Conservation (phyloP, 129 eudicot genomes). For the Apium graveolens region DNA sequence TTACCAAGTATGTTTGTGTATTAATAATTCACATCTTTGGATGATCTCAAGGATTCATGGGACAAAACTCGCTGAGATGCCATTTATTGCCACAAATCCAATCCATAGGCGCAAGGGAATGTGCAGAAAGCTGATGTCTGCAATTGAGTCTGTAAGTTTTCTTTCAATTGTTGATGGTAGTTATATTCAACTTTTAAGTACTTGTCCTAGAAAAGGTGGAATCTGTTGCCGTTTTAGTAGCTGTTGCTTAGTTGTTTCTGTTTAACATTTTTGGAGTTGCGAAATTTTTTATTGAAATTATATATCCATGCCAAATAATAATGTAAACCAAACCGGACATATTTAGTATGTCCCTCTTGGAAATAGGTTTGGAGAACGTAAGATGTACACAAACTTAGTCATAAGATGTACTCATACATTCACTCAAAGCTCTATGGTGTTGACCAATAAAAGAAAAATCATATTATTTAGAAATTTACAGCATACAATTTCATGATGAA, state of each 20-base stretch:
- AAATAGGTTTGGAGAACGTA: not conserved
- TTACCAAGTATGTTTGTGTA: not conserved
- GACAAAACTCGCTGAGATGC: conserved; percentile 55
- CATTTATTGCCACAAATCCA: conserved; percentile 51
- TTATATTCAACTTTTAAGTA: not conserved
- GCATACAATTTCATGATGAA: not conserved
- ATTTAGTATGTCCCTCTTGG: not conserved
- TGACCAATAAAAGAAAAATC: not conserved
- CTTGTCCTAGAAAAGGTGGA: not conserved
- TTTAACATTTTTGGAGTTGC: not conserved
- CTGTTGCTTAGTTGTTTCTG: not conserved
- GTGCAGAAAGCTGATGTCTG: conserved; percentile 38
- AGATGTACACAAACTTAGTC: not conserved
- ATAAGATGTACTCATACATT: not conserved
- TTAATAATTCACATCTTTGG: conserved; percentile 4
- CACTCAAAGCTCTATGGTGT: not conserved
- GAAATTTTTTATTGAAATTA: not conserved
- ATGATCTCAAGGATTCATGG: conserved; percentile 46
- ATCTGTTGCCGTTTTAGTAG: not conserved
- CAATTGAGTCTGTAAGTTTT: conserved; percentile 47
- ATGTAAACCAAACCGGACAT: not conserved
- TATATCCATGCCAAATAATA: not conserved
- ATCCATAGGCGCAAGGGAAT: conserved; percentile 45
- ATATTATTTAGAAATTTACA: not conserved
- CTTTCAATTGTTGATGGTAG: not conserved